A percentile compares a stretch with the other conserved stretches of the same genome.
Conservation (phyloP, 1,284 basidiomycete species). For the Wallemia mellicola region DNA sequence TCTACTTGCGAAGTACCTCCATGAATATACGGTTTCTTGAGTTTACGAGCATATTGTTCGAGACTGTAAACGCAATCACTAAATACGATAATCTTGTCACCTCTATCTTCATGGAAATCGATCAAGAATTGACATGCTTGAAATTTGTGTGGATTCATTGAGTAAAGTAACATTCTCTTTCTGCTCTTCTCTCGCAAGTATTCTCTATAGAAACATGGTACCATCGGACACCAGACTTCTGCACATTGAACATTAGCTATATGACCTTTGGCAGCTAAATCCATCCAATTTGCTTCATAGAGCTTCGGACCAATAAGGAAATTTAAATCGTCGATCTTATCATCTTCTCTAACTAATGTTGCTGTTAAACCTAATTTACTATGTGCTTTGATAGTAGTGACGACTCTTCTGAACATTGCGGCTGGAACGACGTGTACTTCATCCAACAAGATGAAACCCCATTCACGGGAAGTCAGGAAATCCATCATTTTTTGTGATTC, state of each 20-base stretch:
- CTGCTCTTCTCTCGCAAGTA: slow-evolving; percentile 61
- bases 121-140: slow-evolving; percentile 97
- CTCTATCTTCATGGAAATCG: slow-evolving; percentile 87
- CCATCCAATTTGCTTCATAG: slow-evolving; percentile 99
- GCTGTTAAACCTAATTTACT: slow-evolving; percentile 85
- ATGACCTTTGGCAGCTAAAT: slow-evolving; percentile 92
- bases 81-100: slow-evolving; percentile 98
- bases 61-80: slow-evolving; percentile 94
- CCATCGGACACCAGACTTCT: slow-evolving; percentile 99
- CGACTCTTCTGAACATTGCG: slow-evolving; percentile 81
- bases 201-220: slow-evolving; percentile 97
- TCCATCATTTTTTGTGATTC: slow-evolving; percentile 99
- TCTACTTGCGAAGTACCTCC: slow-evolving; percentile 87
- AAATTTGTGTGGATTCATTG: slow-evolving; percentile 99
- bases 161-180: slow-evolving; percentile 85
- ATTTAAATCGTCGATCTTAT: slow-evolving; percentile 94
- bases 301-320: slow-evolving; percentile 98
- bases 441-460: slow-evolving; percentile 82
- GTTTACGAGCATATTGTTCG: slow-evolving; percentile 84
- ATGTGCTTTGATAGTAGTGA: slow-evolving; percentile 89
- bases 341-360: slow-evolving; percentile 92
- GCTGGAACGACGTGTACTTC: slow-evolving; percentile 95
- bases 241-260: slow-evolving; percentile 99
- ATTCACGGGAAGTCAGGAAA: slow-evolving; percentile 72
- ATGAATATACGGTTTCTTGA: slow-evolving; percentile 85